Evolutionary conservation across 2,329 filamentous ascomycete species (phyloP).

Genomic region (Fusarium sp.): DNA sequence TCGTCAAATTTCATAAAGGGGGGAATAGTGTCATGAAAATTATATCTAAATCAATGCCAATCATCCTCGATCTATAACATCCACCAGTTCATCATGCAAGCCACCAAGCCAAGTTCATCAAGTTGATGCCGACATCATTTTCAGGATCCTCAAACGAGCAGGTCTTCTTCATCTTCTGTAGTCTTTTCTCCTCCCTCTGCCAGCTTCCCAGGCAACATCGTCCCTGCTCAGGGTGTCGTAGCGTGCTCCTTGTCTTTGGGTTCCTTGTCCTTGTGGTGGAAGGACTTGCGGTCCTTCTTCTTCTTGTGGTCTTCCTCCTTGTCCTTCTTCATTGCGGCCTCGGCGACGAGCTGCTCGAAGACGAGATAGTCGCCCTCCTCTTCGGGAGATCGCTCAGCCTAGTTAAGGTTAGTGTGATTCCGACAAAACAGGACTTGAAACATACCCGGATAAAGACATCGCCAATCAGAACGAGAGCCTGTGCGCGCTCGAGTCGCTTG

Average conservation of each 20-base stretch:
- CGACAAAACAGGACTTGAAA: not conserved
- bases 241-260: conserved; percentile 23
- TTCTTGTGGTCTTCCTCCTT: conserved; percentile 68
- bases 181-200: not conserved
- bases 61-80: conserved; percentile 30
- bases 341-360: conserved; percentile 96
- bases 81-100: conserved; percentile 2
- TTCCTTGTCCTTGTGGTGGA: conserved; percentile 20
- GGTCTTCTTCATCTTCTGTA: not conserved
- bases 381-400: conserved; percentile 90
- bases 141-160: not conserved
- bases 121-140: conserved; percentile 2
- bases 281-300: conserved; percentile 61
- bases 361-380: conserved; percentile 99
- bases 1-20: conserved; percentile 19
- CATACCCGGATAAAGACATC: conserved; percentile 88
- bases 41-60: conserved; percentile 42
- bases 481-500: conserved; percentile 90
- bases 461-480: conserved; percentile 87
- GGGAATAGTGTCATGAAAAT: conserved; percentile 40
- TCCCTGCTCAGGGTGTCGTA: not conserved
- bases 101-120: not conserved
- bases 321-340: conserved; percentile 94
- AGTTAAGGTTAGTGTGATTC: conserved; percentile 8
- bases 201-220: not conserved